These are phyloP conservation scores for Alternaria triticina DNA, from an alignment of 2,329 filamentous ascomycete species.

Conservation along the genomic window DNA sequence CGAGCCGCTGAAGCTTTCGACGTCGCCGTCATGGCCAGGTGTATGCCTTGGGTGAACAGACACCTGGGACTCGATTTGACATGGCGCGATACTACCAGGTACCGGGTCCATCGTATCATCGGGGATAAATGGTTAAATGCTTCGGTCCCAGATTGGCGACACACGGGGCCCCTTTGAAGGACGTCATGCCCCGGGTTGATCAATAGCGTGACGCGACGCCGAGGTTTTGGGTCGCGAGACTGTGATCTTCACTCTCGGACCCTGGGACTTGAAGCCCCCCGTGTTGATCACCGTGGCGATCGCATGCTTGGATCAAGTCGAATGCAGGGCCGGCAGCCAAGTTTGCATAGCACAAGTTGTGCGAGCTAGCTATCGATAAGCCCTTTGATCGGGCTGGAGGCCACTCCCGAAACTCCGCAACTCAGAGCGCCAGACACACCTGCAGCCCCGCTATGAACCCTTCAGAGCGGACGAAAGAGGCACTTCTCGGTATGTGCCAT, in stretches of 20 bases:
- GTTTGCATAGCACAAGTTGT: not conserved
- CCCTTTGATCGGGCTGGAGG: not conserved
- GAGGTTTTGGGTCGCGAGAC: not conserved
- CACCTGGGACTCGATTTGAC: not conserved
- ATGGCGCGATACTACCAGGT: slow-evolving; percentile 3
- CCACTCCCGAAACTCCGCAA: not conserved
- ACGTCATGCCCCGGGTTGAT: slow-evolving; percentile 4
- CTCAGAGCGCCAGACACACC: not conserved
- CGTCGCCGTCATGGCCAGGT: not conserved
- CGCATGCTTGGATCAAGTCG: not conserved
- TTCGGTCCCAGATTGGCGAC: slow-evolving; percentile 11
- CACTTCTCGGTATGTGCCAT: slow-evolving; percentile 41
- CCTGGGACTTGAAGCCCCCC: not conserved
- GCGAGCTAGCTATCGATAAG: slow-evolving; percentile 10
- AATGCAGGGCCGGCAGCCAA: not conserved
- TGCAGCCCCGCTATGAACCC: slow-evolving; percentile 46
- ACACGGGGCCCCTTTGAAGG: slow-evolving; percentile 1
- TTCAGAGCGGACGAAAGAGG: slow-evolving; percentile 51
- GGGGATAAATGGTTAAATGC: not conserved
- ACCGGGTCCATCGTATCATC: slow-evolving; percentile 1
- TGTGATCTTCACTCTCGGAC: not conserved
- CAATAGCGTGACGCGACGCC: slow-evolving; percentile 4
- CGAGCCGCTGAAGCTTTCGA: not conserved
- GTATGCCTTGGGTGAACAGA: not conserved
- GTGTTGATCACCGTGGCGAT: not conserved